Evolutionary conservation across 1,139 yeast genomes (phyloP), one percentile per base, ranked within the genome.

Genomic region (Geotrichum siamense): DNA sequence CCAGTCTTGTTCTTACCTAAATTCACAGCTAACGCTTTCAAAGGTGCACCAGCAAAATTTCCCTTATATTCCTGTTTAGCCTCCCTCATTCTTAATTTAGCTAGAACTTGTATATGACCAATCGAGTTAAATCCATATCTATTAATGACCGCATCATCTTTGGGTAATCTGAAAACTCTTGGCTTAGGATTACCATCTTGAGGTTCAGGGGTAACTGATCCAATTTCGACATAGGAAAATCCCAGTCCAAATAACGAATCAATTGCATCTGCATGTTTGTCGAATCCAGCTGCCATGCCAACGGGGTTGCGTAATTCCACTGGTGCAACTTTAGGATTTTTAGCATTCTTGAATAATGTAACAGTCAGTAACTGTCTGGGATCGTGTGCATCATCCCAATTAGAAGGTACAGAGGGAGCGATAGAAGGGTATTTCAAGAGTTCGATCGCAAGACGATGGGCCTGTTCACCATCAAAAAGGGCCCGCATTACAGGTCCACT

Each of bases 261-360:
- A 55, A 91, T 79, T n/a, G 87, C 95, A 59, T 86, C 94, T 42
- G 87, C 98, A 56, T 89, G 83, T 64, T 89, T 89, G 62, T 89
- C 98, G 52, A 89, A 74, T 10, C 98, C 98, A 27, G 98, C 97
- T 40, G 97, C 97, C 55, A 89, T 72, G 5, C 97, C 97, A 47
- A 89, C 69, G 17, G 97, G 97, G 46, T 80, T 80, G 25, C 74
- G 70, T 57, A 89, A 65, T 0, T 59, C 65, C 42, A 63, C 41
- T 9, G 60, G 55, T 31, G 53, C 49, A 35, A 62, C 65, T 30
- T 54, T 52, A 5, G 62, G 61, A 38, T 56, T 59, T 13, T 55
- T 49, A 5, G 51, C 20, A 38, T 54, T 49, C 16, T 44, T 40
- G 45, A 64, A 64, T 21, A 65, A 51, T n/a, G 58, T 53, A 15